These are phyloP conservation scores for Tetrapisispora fleetii DNA, from an alignment of 805 yeast genomes.

Conservation along the genomic window DNA sequence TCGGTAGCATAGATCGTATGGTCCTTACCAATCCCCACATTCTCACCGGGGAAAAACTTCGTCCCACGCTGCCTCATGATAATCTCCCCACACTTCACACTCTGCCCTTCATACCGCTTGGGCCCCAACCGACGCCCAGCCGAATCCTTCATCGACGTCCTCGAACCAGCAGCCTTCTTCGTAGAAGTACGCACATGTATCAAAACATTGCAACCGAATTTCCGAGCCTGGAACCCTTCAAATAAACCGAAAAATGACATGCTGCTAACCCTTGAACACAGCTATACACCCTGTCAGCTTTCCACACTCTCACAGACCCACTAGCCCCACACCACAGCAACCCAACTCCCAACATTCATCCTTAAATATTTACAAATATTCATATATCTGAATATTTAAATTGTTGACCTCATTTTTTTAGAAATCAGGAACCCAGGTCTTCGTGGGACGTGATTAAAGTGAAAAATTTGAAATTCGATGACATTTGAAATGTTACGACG, in stretches of 20 bases:
- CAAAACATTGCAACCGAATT: constrained; percentile 5
- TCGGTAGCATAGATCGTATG: constrained; percentile 86
- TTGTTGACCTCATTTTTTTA: too few relatives aligned
- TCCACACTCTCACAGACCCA: too few relatives aligned
- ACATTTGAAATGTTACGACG: too few relatives aligned
- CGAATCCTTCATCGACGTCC: constrained; percentile 85
- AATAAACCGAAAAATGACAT: background rate
- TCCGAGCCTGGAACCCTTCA: background rate
- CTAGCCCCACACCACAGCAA: too few relatives aligned
- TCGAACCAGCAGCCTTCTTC: constrained; percentile 91
- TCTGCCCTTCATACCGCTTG: constrained; percentile 68
- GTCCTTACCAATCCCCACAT: constrained; percentile 82
- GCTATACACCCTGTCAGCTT: too few relatives aligned
- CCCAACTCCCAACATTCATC: too few relatives aligned
- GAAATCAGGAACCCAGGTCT: too few relatives aligned
- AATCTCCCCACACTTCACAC: constrained; percentile 74
- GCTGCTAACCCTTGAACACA: background rate
- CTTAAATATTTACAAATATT: too few relatives aligned
- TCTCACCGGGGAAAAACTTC: constrained; percentile 87
- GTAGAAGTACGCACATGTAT: constrained; percentile 74
- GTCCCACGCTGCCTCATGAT: constrained; percentile 94
- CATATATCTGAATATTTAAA: too few relatives aligned
- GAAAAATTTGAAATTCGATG: background rate
- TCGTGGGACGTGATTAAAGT: background rate
- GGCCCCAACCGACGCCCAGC: constrained; percentile 92